Percentiles rank a stretch among this genome's conserved stretches.
Conservation (phyloP, 306 rosid genomes). For the Corylus heterophylla region DNA sequence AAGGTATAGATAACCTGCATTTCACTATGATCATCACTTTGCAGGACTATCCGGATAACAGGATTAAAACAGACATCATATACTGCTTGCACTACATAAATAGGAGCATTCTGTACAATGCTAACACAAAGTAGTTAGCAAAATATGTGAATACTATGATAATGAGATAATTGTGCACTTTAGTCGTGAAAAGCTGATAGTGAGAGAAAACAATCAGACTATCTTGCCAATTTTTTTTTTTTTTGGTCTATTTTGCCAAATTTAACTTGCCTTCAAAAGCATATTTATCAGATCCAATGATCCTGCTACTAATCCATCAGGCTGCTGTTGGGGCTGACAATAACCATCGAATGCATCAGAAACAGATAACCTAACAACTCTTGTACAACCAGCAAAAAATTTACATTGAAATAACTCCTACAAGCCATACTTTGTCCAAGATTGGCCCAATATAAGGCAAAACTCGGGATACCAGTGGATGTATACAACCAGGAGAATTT, state of each 20-base stretch:
- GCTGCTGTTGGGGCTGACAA: slow-evolving; percentile 78
- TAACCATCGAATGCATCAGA: slow-evolving; percentile 38
- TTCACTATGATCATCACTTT: slow-evolving; percentile 88
- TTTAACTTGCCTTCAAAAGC: slow-evolving; percentile 84
- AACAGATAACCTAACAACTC: slow-evolving; percentile 3
- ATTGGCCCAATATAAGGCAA: slow-evolving; percentile 74
- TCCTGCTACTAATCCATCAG: slow-evolving; percentile 88
- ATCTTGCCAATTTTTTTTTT: slow-evolving; percentile 33
- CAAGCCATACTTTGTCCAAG: slow-evolving; percentile 58
- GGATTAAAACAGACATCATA: slow-evolving; percentile 76
- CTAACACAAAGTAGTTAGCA: slow-evolving; percentile 43
- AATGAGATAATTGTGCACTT: slow-evolving; percentile 5
- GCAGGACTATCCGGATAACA: slow-evolving; percentile 63
- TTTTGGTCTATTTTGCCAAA: slow-evolving; percentile 29
- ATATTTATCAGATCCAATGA: slow-evolving; percentile 85
- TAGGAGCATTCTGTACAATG: slow-evolving; percentile 78
- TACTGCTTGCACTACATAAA: slow-evolving; percentile 68
- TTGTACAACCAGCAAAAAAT: slow-evolving; percentile 17
- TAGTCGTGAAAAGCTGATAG: slow-evolving; percentile 16
- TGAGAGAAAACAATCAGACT: slow-evolving; percentile 7
- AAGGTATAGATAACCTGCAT: slow-evolving; percentile 61
- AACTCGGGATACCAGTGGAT: slow-evolving; percentile 71
- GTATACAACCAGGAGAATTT: slow-evolving; percentile 78
- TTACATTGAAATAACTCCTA: slow-evolving; percentile 18
- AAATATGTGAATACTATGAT: slow-evolving; percentile 20